A percentile compares a stretch with the other conserved stretches of the same genome.
phyloP scores from a whole-genome alignment of 108 stramenopile species.

The Epipyxis sp. region DNA sequence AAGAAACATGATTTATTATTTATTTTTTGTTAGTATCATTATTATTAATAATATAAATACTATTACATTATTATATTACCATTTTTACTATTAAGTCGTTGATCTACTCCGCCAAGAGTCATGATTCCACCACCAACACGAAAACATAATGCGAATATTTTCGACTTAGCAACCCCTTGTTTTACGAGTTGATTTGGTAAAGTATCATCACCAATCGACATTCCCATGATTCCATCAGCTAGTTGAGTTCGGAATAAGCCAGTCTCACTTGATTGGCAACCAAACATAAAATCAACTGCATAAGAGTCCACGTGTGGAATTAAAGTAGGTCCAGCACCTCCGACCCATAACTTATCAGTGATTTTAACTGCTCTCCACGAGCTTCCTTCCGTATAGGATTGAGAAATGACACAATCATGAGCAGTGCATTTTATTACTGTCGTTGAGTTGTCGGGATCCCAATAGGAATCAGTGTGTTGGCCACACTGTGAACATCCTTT shows the following conservation, averaged over 20 bases:
- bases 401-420: neutral
- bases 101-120: constrained; percentile 25
- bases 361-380: neutral
- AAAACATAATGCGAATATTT: constrained; percentile 20
- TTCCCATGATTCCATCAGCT: constrained; percentile 30
- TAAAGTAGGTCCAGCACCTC: neutral
- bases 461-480: constrained; percentile 3
- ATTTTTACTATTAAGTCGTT: too few species aligned
- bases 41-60: too few species aligned
- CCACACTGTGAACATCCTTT: constrained; percentile 15
- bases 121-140: constrained; percentile 12
- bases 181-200: neutral
- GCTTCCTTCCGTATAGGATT: constrained; percentile 23
- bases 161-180: neutral
- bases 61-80: too few species aligned
- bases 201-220: neutral
- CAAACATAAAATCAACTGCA: constrained; percentile 24
- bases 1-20: too few species aligned
- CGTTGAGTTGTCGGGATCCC: neutral
- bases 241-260: constrained; percentile 20
- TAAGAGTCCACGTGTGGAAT: neutral
- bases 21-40: too few species aligned
- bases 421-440: neutral
- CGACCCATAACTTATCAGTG: constrained; percentile 10
- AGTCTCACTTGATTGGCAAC: constrained; percentile 1